Evolutionary conservation across 2,329 filamentous ascomycete genomes (phyloP), one percentile per base, ranked within the genome.

Genomic region (Colletotrichum sp.): DNA sequence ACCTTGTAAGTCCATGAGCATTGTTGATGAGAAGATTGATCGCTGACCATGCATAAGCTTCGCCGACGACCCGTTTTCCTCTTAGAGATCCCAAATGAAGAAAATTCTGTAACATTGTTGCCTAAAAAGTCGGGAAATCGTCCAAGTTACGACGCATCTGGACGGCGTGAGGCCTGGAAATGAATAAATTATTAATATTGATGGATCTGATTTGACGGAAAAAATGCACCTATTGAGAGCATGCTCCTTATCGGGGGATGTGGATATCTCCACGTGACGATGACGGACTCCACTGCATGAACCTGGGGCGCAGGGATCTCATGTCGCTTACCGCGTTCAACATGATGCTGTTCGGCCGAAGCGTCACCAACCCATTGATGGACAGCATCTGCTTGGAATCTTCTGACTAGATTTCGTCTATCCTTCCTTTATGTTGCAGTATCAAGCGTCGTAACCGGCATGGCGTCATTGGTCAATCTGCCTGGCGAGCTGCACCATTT

Each of bases 31-130:
- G 43, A 15, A 28, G 6, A 10, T 34, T 10, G 12, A 6, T 36
- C 56, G 16, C 67, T 27, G 16, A n/a, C 36, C 22, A 12, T 15
- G 6, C 43, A 22, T 6, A n/a, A 73, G 70, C 36, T 69, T 73
- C 12, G 70, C 70, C 62, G 70, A 73, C 25, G 70, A 73, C 30
- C 70, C 70, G 22, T 73, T 69, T 58, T 73, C 70, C 5, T 73
- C 70, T 18, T 73, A 52, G n/a, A 52, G 43, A 5, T 13, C n/a
- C 43, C n/a, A 13, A 13, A 13, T 52, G n/a, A 0, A 3, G 12
- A 13, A 22, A 13, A 52, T 8, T 12, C 6, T 52, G 43, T 25
- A 22, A 4, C n/a, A 52, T 3, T 18, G 36, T 0, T 39, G 1
- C 36, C 36, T 39, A 39, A 4, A 18, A 25, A 13, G 2, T 8